These are phyloP conservation scores for Acanthamoeba sp. DNA, from an alignment of 208 protist species.

Conservation along the genomic window DNA sequence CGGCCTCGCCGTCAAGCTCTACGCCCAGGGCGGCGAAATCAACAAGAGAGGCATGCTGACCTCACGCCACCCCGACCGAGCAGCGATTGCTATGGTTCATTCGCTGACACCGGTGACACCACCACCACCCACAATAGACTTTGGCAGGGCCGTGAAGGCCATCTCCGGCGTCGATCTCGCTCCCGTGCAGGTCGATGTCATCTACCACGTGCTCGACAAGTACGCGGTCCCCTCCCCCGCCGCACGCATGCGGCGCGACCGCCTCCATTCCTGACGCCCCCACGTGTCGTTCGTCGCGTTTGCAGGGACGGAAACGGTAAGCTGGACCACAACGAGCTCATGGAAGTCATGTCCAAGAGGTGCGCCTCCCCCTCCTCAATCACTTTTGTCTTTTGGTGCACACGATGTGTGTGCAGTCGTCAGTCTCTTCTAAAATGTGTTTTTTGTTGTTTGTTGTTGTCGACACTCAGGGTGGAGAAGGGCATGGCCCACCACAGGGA, in stretches of 20 bases:
- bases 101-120: too few species aligned
- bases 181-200: constrained; percentile 17
- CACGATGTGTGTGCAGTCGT: background rate
- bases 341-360: constrained; percentile 22
- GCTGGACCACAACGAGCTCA: constrained; percentile 5
- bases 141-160: background rate
- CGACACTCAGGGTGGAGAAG: background rate
- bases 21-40: background rate
- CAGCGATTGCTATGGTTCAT: too few species aligned
- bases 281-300: too few species aligned
- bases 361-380: background rate
- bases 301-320: constrained; percentile 30
- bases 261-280: too few species aligned
- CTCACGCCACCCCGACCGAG: background rate
- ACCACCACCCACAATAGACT: too few species aligned
- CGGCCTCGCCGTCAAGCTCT: constrained; percentile 62
- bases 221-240: background rate
- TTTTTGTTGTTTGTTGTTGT: too few species aligned
- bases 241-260: background rate
- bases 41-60: background rate
- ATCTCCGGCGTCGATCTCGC: background rate
- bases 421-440: too few species aligned
- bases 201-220: constrained; percentile 59
- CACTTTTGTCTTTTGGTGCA: background rate
- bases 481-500: constrained; percentile 39